Evolutionary conservation across 495 filamentous ascomycete species (phyloP).

Genomic region (Hypoxylon trugodes): DNA sequence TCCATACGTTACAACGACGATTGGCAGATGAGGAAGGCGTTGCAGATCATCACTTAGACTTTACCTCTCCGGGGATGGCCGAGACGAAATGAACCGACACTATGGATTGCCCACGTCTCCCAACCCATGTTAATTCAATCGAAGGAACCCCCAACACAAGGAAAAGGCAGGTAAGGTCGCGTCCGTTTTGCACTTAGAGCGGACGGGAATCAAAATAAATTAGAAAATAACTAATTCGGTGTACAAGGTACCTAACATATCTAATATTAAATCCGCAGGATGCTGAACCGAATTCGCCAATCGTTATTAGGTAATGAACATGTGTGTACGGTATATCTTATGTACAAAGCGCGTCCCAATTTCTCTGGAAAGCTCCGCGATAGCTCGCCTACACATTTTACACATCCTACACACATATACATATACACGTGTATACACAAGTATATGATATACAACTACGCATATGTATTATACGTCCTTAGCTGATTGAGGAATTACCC

Average conservation of each 20-base stretch:
- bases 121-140: conserved; percentile 4
- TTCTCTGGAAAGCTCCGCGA: not conserved
- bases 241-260: too few relatives aligned
- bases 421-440: too few relatives aligned
- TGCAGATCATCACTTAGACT: conserved; percentile 9
- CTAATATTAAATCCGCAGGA: not conserved
- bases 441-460: too few relatives aligned
- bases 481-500: too few relatives aligned
- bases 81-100: not conserved
- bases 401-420: not conserved
- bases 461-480: too few relatives aligned
- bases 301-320: not conserved
- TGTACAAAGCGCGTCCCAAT: not conserved
- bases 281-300: not conserved
- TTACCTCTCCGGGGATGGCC: not conserved
- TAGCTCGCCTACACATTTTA: not conserved
- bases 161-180: not conserved
- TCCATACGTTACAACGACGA: too few relatives aligned
- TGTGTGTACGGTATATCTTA: conserved; percentile 1
- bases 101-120: not conserved
- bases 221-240: too few relatives aligned
- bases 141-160: not conserved
- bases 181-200: conserved; percentile 3
- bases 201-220: too few relatives aligned
- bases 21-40: conserved; percentile 9